Percentiles rank a stretch among this genome's conserved stretches.
phyloP scores from a whole-genome alignment of 441 rosid genomes.

The Theobroma grandiflorum region DNA sequence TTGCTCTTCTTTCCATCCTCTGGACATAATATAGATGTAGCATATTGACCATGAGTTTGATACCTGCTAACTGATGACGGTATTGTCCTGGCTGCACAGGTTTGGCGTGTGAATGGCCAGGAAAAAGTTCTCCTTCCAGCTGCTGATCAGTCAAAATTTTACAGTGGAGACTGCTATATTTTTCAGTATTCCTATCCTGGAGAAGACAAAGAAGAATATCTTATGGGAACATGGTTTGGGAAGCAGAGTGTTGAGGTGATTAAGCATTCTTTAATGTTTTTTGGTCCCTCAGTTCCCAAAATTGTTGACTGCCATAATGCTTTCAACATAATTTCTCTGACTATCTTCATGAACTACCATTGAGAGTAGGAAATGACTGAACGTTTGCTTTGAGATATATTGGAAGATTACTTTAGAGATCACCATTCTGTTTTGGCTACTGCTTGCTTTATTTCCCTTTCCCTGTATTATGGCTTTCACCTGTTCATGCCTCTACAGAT shows the following conservation, averaged over 20 bases:
- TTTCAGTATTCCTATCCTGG: slow-evolving; percentile 90
- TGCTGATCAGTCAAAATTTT: slow-evolving; percentile 86
- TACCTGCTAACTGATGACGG: slow-evolving; percentile 23
- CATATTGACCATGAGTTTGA: neutral
- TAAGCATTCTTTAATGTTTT: slow-evolving; percentile 8
- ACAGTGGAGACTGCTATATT: slow-evolving; percentile 87
- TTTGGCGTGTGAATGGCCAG: slow-evolving; percentile 82
- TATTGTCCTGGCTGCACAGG: slow-evolving; percentile 50
- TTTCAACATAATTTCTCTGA: neutral
- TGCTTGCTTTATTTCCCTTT: neutral
- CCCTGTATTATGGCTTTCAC: neutral
- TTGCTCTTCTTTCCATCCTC: neutral
- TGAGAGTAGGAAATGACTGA: neutral
- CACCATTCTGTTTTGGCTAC: neutral
- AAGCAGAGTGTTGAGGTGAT: slow-evolving; percentile 84
- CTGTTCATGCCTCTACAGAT: neutral
- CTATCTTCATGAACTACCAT: neutral
- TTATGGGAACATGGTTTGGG: slow-evolving; percentile 98
- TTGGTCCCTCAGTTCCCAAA: slow-evolving; percentile 2
- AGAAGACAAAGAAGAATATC: slow-evolving; percentile 87
- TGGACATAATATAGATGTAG: neutral
- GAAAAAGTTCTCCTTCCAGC: slow-evolving; percentile 78
- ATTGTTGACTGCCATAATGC: slow-evolving; percentile 4
- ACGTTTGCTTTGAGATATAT: slow-evolving; percentile 4
- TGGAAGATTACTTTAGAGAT: neutral